These are phyloP conservation scores for Talaromyces sp. DNA, from an alignment of 2,329 filamentous ascomycete species.

Conservation along the genomic window DNA sequence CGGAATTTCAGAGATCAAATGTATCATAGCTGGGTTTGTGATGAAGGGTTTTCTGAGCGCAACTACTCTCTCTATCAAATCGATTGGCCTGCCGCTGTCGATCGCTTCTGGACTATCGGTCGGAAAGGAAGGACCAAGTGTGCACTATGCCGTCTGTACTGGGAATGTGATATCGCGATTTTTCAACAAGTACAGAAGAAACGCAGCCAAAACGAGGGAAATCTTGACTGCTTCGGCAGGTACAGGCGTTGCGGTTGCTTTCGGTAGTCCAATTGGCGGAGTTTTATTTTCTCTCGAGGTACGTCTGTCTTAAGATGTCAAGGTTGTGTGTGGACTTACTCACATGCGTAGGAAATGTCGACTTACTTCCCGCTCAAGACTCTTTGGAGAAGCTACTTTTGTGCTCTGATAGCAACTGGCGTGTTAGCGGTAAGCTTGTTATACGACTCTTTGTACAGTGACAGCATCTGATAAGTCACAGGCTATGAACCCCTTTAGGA, in stretches of 20 bases:
- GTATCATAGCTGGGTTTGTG: slow-evolving; percentile 96
- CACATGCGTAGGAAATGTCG: slow-evolving; percentile 72
- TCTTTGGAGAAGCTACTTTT: slow-evolving; percentile 97
- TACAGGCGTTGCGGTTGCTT: slow-evolving; percentile 92
- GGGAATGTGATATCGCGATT: slow-evolving; percentile 93
- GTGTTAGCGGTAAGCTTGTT: slow-evolving; percentile 65
- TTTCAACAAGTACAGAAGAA: slow-evolving; percentile 87
- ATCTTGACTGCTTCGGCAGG: slow-evolving; percentile 93
- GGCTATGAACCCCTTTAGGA: slow-evolving; percentile 96
- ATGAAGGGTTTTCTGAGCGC: slow-evolving; percentile 97
- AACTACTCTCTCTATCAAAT: slow-evolving; percentile 92
- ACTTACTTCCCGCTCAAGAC: slow-evolving; percentile 96
- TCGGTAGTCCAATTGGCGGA: slow-evolving; percentile 94
- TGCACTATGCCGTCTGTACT: slow-evolving; percentile 98
- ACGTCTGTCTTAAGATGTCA: slow-evolving; percentile 13
- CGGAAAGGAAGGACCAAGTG: slow-evolving; percentile 94
- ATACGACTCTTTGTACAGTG: background rate
- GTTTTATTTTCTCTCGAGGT: slow-evolving; percentile 90
- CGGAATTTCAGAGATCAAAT: slow-evolving; percentile 98
- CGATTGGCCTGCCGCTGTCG: slow-evolving; percentile 80
- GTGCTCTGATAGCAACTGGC: slow-evolving; percentile 89
- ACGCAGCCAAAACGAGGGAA: slow-evolving; percentile 91
- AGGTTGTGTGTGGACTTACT: background rate
- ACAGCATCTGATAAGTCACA: slow-evolving; percentile 27
- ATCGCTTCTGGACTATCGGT: slow-evolving; percentile 94